Evolutionary conservation across 2,329 filamentous ascomycete species (phyloP), one percentile per base, ranked within the genome.

Genomic region (Chaetomiaceae sp.): DNA sequence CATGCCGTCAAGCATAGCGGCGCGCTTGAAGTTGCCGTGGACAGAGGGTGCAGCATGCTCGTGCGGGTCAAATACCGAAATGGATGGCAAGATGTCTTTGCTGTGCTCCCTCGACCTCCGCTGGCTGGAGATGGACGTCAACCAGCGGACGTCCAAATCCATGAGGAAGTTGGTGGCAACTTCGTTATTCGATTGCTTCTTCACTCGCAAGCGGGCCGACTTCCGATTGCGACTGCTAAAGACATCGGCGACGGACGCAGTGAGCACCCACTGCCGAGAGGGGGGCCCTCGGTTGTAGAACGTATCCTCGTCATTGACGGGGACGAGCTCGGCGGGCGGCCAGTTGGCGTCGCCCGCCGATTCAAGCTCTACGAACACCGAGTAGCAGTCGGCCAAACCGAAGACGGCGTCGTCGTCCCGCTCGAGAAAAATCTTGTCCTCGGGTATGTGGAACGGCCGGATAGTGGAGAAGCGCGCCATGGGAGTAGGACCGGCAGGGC

Each of bases 401-500:
- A 74, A 73, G 5, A 67, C 64, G 26, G 63, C 61, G 19, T 73
- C 69, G 38, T 76, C 72, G 39, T 67, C 65, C 35, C 71, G 65
- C 51, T 74, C 68, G 42, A 79, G 61, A 22, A 67, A 66, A 30
- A 80, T 70, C 51, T 71, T 75, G 20, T 76, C 71, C 27, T 72
- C 66, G 3, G 76, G 73, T 11, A 81, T 65, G 30, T 68, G 67
- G 50, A 80, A 79, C 1, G 76, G 73, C n/a, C 18, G 63, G 61
- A 24, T 68, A 65, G 38, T 76, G 56, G 52, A 68, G 20, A 79
- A 64, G 38, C 72, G 68, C 11, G 73, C 70, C 47, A 75, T 68
- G 24, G 51, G 52, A 36, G 70, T 67, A 40, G 68, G 66, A 22
- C 68, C 71, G 41, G 68, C 65, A 2, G 71, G 63, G 30, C 74